Conservation (phyloP, 805 yeast genomes). For the Pichia manshurica region DNA sequence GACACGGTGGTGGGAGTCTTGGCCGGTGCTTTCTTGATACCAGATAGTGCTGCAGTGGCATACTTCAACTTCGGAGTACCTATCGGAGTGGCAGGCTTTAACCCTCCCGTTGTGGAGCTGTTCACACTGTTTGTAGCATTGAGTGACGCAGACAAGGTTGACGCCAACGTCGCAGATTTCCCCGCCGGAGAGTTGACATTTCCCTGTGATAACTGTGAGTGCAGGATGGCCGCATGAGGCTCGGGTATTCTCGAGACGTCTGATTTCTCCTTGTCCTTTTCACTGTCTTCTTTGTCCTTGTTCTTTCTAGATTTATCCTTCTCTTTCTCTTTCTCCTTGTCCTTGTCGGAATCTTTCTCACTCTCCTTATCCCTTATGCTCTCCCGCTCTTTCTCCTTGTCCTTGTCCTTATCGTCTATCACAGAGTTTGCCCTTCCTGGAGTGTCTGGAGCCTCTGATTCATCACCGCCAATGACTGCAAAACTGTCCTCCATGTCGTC, state of each 20-base stretch:
- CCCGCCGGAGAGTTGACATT: constrained; percentile 19
- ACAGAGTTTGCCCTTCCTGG: constrained; percentile 6
- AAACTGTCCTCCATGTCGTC: constrained; percentile 39
- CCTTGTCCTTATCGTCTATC: constrained; percentile 8
- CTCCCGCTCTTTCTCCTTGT: constrained; percentile 8
- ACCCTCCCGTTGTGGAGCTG: constrained; percentile 11
- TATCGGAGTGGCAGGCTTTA: constrained; percentile 27
- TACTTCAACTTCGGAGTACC: constrained; percentile 38
- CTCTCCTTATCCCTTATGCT: not conserved
- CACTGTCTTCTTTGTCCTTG: constrained; percentile 4
- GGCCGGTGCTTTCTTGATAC: constrained; percentile 15
- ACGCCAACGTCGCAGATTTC: constrained; percentile 14
- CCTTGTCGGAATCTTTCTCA: constrained; percentile 6
- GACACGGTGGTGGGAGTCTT: constrained; percentile 10
- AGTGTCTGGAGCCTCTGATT: not conserved
- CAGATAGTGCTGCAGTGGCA: constrained; percentile 28
- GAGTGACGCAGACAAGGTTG: constrained; percentile 4
- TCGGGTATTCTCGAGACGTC: not conserved
- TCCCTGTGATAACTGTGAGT: constrained; percentile 14
- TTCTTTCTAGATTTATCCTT: not conserved
- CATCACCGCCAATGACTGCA: constrained; percentile 22
- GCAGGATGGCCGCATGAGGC: not conserved
- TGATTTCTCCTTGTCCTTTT: not conserved
- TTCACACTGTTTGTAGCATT: constrained; percentile 12
- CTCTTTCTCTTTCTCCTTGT: constrained; percentile 7